Evolutionary conservation across 257 asterid genomes (phyloP).

Genomic region (Gentiana straminea): DNA sequence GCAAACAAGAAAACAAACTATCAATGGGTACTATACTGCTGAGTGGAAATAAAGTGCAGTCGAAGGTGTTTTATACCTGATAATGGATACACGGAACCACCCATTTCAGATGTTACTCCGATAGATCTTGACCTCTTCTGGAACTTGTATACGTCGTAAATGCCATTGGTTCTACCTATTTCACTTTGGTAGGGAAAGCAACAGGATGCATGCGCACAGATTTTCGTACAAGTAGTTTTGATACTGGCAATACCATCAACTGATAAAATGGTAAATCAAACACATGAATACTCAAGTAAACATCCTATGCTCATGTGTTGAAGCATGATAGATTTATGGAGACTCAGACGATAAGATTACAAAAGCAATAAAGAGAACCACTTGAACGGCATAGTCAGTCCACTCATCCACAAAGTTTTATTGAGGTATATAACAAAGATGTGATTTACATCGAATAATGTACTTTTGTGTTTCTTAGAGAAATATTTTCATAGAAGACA

Average conservation of each 20-base stretch:
- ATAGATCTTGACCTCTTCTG: conserved; percentile 32
- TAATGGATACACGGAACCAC: conserved; percentile 47
- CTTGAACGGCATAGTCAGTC: too few species aligned
- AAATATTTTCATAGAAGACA: too few species aligned
- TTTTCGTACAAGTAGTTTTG: conserved; percentile 15
- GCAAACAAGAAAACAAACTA: conserved; percentile 21
- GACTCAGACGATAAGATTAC: too few species aligned
- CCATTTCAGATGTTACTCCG: conserved; percentile 58
- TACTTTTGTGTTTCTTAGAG: too few species aligned
- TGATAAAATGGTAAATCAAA: conserved; percentile 6
- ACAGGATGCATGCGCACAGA: conserved; percentile 17
- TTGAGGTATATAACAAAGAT: too few species aligned
- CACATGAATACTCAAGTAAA: background rate
- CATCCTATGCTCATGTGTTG: too few species aligned
- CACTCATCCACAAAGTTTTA: too few species aligned
- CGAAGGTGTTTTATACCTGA: conserved; percentile 38
- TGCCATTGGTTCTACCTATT: conserved; percentile 16
- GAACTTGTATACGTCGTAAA: conserved; percentile 16
- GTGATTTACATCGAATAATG: too few species aligned
- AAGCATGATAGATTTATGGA: too few species aligned
- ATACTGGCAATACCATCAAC: conserved; percentile 27
- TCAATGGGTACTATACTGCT: background rate
- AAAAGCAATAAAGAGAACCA: too few species aligned
- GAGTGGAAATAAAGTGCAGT: conserved; percentile 3
- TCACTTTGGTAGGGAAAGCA: conserved; percentile 24